These are phyloP conservation scores for Sextonia rubra DNA, from an alignment of 164 flowering plant species.

Conservation along the genomic window DNA sequence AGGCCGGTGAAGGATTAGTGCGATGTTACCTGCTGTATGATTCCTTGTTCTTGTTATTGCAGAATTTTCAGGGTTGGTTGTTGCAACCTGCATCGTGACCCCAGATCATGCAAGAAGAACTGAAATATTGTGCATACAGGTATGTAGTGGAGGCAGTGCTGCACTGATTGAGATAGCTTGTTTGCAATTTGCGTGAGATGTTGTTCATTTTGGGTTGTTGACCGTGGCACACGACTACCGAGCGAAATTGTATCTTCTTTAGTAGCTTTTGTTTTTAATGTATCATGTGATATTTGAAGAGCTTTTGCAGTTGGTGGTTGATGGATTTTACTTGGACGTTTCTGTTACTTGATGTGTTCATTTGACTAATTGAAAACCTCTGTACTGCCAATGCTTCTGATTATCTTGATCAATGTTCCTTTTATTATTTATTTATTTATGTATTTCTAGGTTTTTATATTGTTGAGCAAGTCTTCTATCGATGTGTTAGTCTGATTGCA, in stretches of 20 bases:
- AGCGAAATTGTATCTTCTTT: constrained; percentile 2
- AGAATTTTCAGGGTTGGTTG: neutral
- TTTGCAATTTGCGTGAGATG: constrained; percentile 3
- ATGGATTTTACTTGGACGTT: neutral
- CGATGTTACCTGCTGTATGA: neutral
- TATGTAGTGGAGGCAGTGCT: neutral
- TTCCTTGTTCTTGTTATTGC: neutral
- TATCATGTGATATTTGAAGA: neutral
- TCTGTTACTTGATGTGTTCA: constrained; percentile 2
- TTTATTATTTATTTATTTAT: no score
- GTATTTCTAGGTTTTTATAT: no score
- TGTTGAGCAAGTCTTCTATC: no score
- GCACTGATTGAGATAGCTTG: neutral
- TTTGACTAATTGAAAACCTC: neutral
- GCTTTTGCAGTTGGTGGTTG: neutral
- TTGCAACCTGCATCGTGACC: neutral
- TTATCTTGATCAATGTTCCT: neutral
- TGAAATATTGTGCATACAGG: neutral
- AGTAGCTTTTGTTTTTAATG: neutral
- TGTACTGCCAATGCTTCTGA: neutral
- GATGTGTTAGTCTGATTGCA: no score
- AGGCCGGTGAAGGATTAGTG: constrained; percentile 40
- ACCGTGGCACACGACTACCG: neutral
- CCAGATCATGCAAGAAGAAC: neutral
- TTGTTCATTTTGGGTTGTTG: neutral